phyloP scores from a whole-genome alignment of 139 green algal genomes.

The Chlorella sp. region DNA sequence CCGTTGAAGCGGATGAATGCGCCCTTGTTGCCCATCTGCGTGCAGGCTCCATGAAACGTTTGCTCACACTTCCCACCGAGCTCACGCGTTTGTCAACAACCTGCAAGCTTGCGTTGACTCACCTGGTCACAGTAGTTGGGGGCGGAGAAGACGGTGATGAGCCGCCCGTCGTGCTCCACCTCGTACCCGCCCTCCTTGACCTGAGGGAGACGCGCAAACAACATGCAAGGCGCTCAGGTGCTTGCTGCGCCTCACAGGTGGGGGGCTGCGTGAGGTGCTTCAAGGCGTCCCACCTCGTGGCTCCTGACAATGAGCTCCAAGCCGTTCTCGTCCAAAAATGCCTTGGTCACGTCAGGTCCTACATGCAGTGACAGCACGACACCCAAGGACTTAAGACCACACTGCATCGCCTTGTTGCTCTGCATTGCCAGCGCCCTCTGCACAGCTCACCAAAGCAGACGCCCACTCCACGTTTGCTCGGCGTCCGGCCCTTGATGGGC shows the following conservation, averaged over 20 bases:
- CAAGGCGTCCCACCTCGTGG: conserved; percentile 59
- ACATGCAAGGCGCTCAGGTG: too few relatives aligned
- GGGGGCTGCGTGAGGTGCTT: too few relatives aligned
- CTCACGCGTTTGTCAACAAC: too few relatives aligned
- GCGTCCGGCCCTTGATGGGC: conserved; percentile 51
- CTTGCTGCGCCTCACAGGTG: too few relatives aligned
- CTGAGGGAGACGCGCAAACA: conserved; percentile 20
- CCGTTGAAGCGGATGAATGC: conserved; percentile 92
- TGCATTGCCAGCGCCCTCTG: background rate
- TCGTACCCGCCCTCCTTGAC: conserved; percentile 96
- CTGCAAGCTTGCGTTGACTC: background rate
- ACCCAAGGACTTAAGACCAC: background rate
- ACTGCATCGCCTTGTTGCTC: background rate
- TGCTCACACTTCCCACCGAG: too few relatives aligned
- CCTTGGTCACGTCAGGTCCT: conserved; percentile 33
- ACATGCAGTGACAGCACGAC: background rate
- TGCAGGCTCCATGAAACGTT: too few relatives aligned
- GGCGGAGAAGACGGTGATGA: conserved; percentile 93
- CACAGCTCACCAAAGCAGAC: conserved; percentile 55
- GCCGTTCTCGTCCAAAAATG: conserved; percentile 84
- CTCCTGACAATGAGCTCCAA: conserved; percentile 81
- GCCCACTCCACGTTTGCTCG: conserved; percentile 91
- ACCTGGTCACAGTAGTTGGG: conserved; percentile 93
- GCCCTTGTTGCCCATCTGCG: conserved; percentile 85
- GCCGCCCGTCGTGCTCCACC: conserved; percentile 82